phyloP scores from a whole-genome alignment of 768 basidiomycete species.

The Panaeolus papilionaceus region DNA sequence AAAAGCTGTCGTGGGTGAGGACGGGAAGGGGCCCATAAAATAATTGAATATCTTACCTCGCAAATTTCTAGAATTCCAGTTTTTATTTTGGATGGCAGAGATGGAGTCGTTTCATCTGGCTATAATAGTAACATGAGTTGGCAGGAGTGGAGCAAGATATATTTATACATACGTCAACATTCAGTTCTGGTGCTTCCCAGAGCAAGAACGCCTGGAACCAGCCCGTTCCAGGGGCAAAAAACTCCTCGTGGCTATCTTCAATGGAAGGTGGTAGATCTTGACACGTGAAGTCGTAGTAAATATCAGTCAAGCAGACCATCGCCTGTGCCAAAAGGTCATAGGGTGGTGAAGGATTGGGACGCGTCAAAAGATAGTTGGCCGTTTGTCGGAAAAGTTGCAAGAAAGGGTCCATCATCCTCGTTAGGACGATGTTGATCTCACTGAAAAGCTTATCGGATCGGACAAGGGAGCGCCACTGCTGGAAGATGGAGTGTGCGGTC shows the following conservation, averaged over 20 bases:
- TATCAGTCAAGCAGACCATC: constrained; percentile 80
- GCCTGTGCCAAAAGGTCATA: constrained; percentile 67
- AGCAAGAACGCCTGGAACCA: constrained; percentile 82
- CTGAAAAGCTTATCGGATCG: constrained; percentile 87
- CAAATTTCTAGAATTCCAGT: constrained; percentile 90
- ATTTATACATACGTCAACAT: constrained; percentile 64
- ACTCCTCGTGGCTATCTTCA: constrained; percentile 85
- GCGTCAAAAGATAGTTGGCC: constrained; percentile 54
- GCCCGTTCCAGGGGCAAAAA: constrained; percentile 74
- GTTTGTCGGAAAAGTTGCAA: constrained; percentile 82
- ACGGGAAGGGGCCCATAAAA: constrained; percentile 12
- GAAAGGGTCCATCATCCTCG: constrained; percentile 84
- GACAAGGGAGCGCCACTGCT: constrained; percentile 90
- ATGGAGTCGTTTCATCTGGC: constrained; percentile 84
- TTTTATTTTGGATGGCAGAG: constrained; percentile 89
- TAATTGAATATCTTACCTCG: constrained; percentile 56
- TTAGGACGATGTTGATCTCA: constrained; percentile 91
- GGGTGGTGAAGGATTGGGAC: constrained; percentile 41
- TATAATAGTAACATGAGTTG: constrained; percentile 33
- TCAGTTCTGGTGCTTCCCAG: constrained; percentile 77
- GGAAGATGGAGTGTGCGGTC: constrained; percentile 96
- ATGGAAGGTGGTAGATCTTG: constrained; percentile 95
- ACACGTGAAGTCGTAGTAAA: constrained; percentile 93
- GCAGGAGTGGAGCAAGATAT: constrained; percentile 3
- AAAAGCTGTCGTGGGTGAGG: constrained; percentile 58